These are phyloP conservation scores for Nicotiana rustica DNA, from an alignment of 305 asterid species.

Conservation along the genomic window DNA sequence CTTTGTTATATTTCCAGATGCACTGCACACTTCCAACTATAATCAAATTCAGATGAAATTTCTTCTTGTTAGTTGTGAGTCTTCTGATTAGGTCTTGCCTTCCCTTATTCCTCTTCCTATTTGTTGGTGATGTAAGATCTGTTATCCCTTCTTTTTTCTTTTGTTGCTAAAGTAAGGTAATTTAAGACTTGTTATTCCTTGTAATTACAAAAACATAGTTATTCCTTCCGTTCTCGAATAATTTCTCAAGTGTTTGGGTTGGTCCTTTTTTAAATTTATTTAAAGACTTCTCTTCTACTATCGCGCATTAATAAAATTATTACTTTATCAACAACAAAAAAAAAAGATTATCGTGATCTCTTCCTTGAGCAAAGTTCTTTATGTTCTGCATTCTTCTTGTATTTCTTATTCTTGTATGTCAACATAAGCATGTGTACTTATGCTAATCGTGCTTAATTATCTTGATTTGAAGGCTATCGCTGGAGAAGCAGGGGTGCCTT, in stretches of 20 bases:
- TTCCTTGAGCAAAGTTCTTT: background rate
- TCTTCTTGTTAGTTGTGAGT: slow-evolving; percentile 26
- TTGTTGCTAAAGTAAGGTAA: background rate
- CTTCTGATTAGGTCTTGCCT: background rate
- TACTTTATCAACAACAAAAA: no score
- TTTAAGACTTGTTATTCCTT: slow-evolving; percentile 11
- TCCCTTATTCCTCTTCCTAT: slow-evolving; percentile 18
- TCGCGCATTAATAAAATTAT: background rate
- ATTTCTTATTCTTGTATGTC: background rate
- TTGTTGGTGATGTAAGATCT: background rate
- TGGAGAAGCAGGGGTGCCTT: slow-evolving; percentile 99
- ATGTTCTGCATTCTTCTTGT: background rate
- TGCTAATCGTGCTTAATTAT: slow-evolving; percentile 39
- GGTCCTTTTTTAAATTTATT: background rate
- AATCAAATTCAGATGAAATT: slow-evolving; percentile 25
- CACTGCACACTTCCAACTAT: slow-evolving; percentile 25
- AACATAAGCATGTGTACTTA: background rate
- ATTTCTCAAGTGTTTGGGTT: background rate
- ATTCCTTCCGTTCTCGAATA: slow-evolving; percentile 6
- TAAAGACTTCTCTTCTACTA: slow-evolving; percentile 20
- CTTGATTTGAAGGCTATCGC: slow-evolving; percentile 88
- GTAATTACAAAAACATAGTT: slow-evolving; percentile 20
- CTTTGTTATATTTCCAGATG: slow-evolving; percentile 20
- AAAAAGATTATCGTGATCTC: background rate
- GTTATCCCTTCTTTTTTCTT: background rate